A percentile compares a stretch with the other conserved stretches of the same genome.
Conservation (phyloP, 2,329 filamentous ascomycete genomes). For the Ophiocordyceps unilateralis region DNA sequence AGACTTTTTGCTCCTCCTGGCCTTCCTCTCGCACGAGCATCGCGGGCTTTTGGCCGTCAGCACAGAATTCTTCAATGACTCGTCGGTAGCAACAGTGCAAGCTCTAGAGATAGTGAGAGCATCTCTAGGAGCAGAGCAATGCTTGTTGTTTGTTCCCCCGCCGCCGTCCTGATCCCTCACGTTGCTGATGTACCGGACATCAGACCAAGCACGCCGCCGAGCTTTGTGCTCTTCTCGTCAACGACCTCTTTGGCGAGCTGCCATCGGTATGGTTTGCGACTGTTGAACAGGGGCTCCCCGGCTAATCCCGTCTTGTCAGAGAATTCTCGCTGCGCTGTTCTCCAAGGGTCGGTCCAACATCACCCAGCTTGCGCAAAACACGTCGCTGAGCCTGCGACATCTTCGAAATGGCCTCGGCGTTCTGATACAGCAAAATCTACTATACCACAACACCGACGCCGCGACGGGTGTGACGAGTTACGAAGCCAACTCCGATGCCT, state of each 20-base stretch:
- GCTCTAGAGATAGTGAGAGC: conserved; percentile 66
- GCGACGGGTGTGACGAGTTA: conserved; percentile 55
- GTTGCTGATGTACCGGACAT: conserved; percentile 8
- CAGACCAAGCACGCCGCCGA: conserved; percentile 62
- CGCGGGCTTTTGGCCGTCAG: not conserved
- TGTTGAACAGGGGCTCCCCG: conserved; percentile 8
- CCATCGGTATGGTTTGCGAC: conserved; percentile 47
- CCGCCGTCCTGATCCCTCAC: conserved; percentile 3
- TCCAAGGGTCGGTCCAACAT: conserved; percentile 63
- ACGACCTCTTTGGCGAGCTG: conserved; percentile 80
- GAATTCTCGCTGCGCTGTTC: conserved; percentile 66
- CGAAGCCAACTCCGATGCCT: conserved; percentile 63
- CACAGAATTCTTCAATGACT: conserved; percentile 30
- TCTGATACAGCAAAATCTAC: conserved; percentile 74
- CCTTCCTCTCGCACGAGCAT: not conserved
- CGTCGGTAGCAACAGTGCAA: conserved; percentile 50
- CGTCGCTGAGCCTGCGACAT: conserved; percentile 55
- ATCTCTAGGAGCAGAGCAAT: conserved; percentile 57
- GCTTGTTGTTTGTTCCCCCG: conserved; percentile 28
- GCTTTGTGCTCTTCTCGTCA: conserved; percentile 77
- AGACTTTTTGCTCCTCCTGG: not conserved
- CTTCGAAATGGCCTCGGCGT: conserved; percentile 68
- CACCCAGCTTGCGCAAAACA: conserved; percentile 50
- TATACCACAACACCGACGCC: conserved; percentile 52
- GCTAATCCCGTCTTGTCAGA: conserved; percentile 31